These are phyloP conservation scores for Apiotrichum laibachii DNA, from an alignment of 1,284 basidiomycete species.

Conservation along the genomic window DNA sequence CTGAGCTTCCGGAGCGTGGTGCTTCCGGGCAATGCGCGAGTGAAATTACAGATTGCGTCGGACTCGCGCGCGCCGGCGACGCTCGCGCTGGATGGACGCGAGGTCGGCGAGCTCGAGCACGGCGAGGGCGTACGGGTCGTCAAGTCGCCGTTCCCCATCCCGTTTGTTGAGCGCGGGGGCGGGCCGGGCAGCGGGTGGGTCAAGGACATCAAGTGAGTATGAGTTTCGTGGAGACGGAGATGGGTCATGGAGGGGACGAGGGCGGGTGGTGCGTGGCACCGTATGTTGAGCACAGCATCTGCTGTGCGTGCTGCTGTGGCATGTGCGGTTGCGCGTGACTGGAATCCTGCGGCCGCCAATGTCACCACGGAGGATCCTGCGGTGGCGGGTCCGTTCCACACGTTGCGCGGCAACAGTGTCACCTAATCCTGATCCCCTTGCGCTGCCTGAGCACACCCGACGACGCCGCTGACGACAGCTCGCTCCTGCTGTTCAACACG, in stretches of 20 bases:
- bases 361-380: too few species aligned
- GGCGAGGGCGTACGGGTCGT: slow-evolving; percentile 81
- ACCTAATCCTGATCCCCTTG: too few species aligned
- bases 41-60: slow-evolving; percentile 81
- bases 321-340: too few species aligned
- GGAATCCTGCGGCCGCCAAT: too few species aligned
- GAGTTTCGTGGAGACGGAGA: background rate
- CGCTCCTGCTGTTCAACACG: slow-evolving; percentile 81
- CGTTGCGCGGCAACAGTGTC: too few species aligned
- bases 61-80: slow-evolving; percentile 80
- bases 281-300: too few species aligned
- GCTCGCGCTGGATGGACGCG: slow-evolving; percentile 87
- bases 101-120: slow-evolving; percentile 71
- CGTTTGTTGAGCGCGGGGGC: slow-evolving; percentile 82
- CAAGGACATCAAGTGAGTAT: slow-evolving; percentile 76
- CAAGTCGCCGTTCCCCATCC: slow-evolving; percentile 82
- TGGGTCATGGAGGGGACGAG: background rate
- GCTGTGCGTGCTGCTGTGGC: too few species aligned
- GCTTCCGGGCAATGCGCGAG: slow-evolving; percentile 71
- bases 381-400: too few species aligned
- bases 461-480: slow-evolving; percentile 43
- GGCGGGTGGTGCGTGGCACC: too few species aligned
- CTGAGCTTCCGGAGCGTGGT: slow-evolving; percentile 88
- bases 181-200: slow-evolving; percentile 89
- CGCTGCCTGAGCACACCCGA: background rate